These are phyloP conservation scores for Pythium plurisporium DNA, from an alignment of 352 stramenopile genomes.

Conservation along the genomic window DNA sequence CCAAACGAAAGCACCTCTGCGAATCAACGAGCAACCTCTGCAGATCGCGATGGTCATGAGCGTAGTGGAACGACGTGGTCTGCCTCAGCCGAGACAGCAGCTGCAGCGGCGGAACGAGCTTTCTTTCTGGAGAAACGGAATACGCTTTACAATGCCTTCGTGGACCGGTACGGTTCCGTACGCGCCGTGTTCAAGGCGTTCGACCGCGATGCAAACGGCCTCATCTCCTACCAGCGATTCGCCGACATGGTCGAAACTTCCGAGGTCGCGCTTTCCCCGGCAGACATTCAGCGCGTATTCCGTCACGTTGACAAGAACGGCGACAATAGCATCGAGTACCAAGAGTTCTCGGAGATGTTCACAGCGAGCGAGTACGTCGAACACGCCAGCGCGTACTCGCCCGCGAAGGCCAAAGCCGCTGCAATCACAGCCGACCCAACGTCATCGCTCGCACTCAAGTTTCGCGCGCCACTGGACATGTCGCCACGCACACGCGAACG, in stretches of 20 bases:
- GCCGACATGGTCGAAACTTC: conserved; percentile 65
- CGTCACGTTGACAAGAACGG: conserved; percentile 54
- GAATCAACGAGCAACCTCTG: no score
- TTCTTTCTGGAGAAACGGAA: conserved; percentile 37
- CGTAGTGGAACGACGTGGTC: no score
- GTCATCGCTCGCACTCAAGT: conserved; percentile 60
- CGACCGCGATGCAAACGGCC: conserved; percentile 53
- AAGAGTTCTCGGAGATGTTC: conserved; percentile 77
- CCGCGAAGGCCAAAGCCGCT: conserved; percentile 15
- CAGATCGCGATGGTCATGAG: no score
- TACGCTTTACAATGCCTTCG: conserved; percentile 59
- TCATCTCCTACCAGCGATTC: conserved; percentile 75
- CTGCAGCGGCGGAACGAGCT: not conserved
- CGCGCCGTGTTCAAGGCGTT: conserved; percentile 73
- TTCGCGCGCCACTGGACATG: conserved; percentile 54
- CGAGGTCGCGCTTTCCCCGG: conserved; percentile 41
- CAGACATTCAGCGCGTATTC: conserved; percentile 49
- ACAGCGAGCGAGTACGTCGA: conserved; percentile 26
- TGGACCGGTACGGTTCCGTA: conserved; percentile 75
- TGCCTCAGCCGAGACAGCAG: not conserved
- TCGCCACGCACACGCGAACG: conserved; percentile 51
- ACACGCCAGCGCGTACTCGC: conserved; percentile 35
- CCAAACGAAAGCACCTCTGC: not conserved
- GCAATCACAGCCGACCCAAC: conserved; percentile 35
- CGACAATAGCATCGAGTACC: conserved; percentile 67